Conservation (phyloP, 176 grass and related monocot species). For the Eremochloa ophiuroides region DNA sequence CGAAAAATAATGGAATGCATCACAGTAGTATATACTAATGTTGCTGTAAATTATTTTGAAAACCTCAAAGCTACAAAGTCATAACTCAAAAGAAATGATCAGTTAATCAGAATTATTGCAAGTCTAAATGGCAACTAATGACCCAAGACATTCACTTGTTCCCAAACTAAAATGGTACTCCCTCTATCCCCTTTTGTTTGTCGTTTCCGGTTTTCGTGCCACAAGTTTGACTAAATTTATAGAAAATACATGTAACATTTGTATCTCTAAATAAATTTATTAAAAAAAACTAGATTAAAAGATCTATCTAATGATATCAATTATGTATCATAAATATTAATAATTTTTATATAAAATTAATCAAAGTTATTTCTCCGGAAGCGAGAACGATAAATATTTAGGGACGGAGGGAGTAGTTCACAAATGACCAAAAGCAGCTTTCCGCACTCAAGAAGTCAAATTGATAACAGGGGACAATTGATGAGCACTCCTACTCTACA, state of each 20-base stretch:
- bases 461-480: not conserved
- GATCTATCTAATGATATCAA: too few species aligned
- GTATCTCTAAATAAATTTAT: too few species aligned
- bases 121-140: not conserved
- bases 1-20: not conserved
- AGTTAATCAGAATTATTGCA: not conserved
- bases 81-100: not conserved
- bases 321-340: too few species aligned
- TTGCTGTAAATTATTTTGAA: not conserved
- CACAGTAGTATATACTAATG: not conserved
- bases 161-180: slow-evolving; percentile 3
- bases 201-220: too few species aligned
- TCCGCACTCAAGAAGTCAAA: not conserved
- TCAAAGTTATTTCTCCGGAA: too few species aligned
- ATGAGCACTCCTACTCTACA: not conserved
- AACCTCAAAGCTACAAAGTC: not conserved
- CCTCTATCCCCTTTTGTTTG: too few species aligned
- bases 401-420: too few species aligned
- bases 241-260: too few species aligned
- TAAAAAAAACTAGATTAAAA: too few species aligned
- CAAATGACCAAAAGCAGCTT: not conserved
- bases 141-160: not conserved
- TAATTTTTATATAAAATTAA: too few species aligned
- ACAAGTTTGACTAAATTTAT: too few species aligned
- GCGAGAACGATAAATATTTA: too few species aligned